Evolutionary conservation across 352 stramenopile genomes (phyloP), one percentile per base, ranked within the genome.

Genomic region (Pythium oligandrum): DNA sequence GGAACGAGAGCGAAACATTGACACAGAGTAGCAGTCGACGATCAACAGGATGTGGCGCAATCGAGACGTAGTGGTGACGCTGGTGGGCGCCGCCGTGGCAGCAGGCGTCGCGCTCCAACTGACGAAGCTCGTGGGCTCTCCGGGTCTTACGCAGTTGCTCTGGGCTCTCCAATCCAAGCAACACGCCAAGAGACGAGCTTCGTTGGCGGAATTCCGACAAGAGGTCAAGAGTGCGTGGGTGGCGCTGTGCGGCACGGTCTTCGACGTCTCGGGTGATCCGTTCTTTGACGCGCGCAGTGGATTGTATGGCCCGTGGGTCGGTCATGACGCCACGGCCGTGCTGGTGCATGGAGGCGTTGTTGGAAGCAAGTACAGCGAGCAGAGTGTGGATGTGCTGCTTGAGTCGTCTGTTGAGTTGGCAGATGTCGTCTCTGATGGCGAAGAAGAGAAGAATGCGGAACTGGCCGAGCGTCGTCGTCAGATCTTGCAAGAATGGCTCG

Each of bases 401-500:
- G 48, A 59, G 36, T 36, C 38, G 17, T 43, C 60, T 8, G 59
- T 61, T 7, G 37, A 44, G 39, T 39, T 49, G 6, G 7, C 10
- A 8, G 55, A 61, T 30, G 17, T 55, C 3, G 40, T 26, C 17
- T 0, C 17, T 26, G 17, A 26, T 26, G 17, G 17, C 17, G 17
- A 55, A 5, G 10, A 2, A 6, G 26, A 30, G 30, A 49, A 46
- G 10, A 40, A 48, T 7, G 52, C 66, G 10, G 54, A 63, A 0
- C 61, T 70, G 26, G 12, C 65, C 39, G 44, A 32, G 36, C 54
- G 63, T 9, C 66, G 70, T 6, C 65, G 72, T 6, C 51, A 71
- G 37, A 64, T 85, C 37, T 36, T 83, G 0, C 36, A 70, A 5
- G 77, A 88, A 47, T 88, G 77, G 77, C 80, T 77, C 39, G 47